A percentile compares a stretch with the other conserved stretches of the same genome.
phyloP scores from a whole-genome alignment of 2,329 filamentous ascomycete genomes.

The Neoascochyta sp. region DNA sequence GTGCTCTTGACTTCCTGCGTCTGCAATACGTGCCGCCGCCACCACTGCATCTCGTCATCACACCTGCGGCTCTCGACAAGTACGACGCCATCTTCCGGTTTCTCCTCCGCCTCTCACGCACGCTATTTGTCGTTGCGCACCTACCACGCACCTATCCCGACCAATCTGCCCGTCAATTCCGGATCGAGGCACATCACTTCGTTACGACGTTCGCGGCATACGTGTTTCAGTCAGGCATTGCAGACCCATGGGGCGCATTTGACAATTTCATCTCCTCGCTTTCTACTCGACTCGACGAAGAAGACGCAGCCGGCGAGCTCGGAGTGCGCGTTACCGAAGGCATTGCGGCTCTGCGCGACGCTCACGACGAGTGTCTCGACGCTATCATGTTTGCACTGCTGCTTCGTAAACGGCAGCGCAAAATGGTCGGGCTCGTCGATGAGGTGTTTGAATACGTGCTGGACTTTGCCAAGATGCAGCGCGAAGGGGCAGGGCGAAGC shows the following conservation, averaged over 20 bases:
- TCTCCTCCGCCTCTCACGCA: conserved; percentile 70
- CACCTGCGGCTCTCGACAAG: conserved; percentile 63
- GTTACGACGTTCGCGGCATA: conserved; percentile 69
- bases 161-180: conserved; percentile 48
- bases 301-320: conserved; percentile 44
- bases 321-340: conserved; percentile 52
- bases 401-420: conserved; percentile 69
- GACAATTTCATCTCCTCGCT: conserved; percentile 62
- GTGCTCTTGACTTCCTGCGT: conserved; percentile 89
- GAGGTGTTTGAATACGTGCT: conserved; percentile 73
- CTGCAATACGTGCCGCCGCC: conserved; percentile 77
- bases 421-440: conserved; percentile 69
- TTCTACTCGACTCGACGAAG: conserved; percentile 53
- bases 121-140: conserved; percentile 66
- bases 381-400: conserved; percentile 71
- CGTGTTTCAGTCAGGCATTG: conserved; percentile 75
- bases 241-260: conserved; percentile 68
- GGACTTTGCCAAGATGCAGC: conserved; percentile 51
- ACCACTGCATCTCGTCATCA: conserved; percentile 70
- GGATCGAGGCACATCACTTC: conserved; percentile 76
- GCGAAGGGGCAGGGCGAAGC: conserved; percentile 3
- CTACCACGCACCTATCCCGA: conserved; percentile 31
- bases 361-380: conserved; percentile 71
- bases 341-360: conserved; percentile 62
- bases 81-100: conserved; percentile 85